phyloP scores from a whole-genome alignment of 345 rosid species.

The Limnanthes douglasii region DNA sequence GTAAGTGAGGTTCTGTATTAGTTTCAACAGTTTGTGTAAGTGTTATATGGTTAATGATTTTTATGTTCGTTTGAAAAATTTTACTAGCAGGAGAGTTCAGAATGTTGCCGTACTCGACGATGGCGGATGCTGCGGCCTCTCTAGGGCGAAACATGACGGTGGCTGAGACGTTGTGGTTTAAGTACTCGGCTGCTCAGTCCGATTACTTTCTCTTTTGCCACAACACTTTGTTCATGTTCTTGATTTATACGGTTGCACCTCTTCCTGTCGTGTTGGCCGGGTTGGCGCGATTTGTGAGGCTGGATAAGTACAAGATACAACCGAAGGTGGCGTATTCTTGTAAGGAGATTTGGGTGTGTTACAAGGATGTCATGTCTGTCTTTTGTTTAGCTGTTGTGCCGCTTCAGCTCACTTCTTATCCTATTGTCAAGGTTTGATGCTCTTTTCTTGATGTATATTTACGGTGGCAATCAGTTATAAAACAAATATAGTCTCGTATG shows the following conservation, averaged over 20 bases:
- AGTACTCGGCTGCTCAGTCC: slow-evolving; percentile 9
- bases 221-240: slow-evolving; percentile 11
- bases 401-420: slow-evolving; percentile 12
- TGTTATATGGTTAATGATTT: too few species aligned
- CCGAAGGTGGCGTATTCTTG: slow-evolving; percentile 6
- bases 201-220: slow-evolving; percentile 12
- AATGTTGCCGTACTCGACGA: slow-evolving; percentile 6
- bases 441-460: too few species aligned
- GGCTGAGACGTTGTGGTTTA: slow-evolving; percentile 13
- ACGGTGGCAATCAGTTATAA: too few species aligned
- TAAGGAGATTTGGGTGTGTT: slow-evolving; percentile 8
- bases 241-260: slow-evolving; percentile 7
- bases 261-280: slow-evolving; percentile 9
- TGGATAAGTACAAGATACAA: slow-evolving; percentile 9
- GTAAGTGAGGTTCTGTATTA: too few species aligned
- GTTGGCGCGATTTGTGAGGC: not conserved
- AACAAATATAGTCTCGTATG: too few species aligned
- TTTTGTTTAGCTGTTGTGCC: slow-evolving; percentile 8
- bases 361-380: slow-evolving; percentile 4
- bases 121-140: slow-evolving; percentile 7
- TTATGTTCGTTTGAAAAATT: too few species aligned
- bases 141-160: slow-evolving; percentile 5
- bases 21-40: too few species aligned
- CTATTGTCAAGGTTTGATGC: slow-evolving; percentile 14
- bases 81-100: too few species aligned